phyloP scores from a whole-genome alignment of 352 stramenopile genomes.

The Phytophthora tentaculata region DNA sequence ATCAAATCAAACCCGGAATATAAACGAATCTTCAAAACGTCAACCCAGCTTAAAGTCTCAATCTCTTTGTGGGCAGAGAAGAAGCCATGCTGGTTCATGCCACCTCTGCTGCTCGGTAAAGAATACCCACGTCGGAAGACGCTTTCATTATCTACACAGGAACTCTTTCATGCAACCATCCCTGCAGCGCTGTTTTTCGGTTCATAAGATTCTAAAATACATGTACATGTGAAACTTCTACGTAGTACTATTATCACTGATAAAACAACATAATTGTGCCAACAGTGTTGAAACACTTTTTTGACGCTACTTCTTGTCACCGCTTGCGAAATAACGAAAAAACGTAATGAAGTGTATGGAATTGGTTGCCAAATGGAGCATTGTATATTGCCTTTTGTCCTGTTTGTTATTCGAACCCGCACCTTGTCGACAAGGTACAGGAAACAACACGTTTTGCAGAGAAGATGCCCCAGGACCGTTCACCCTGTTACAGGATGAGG shows the following conservation, averaged over 20 bases:
- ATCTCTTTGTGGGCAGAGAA: slow-evolving; percentile 34
- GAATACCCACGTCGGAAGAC: slow-evolving; percentile 25
- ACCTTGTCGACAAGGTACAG: slow-evolving; percentile 3
- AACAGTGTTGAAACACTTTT: no score
- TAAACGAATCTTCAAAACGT: slow-evolving; percentile 34
- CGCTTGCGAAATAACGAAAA: no score
- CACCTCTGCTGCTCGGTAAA: slow-evolving; percentile 6
- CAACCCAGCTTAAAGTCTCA: slow-evolving; percentile 22
- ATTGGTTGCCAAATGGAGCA: slow-evolving; percentile 41
- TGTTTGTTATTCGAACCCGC: slow-evolving; percentile 47
- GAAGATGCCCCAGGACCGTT: slow-evolving; percentile 29
- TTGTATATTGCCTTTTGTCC: slow-evolving; percentile 54
- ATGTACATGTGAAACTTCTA: no score
- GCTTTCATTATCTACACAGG: slow-evolving; percentile 15
- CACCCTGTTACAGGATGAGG: slow-evolving; percentile 22
- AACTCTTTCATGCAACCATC: neutral
- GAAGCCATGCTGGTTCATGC: slow-evolving; percentile 20
- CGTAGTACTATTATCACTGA: no score
- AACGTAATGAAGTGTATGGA: no score
- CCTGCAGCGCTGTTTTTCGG: neutral
- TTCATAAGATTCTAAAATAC: neutral
- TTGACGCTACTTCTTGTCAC: no score
- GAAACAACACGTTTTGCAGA: slow-evolving; percentile 41
- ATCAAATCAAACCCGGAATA: slow-evolving; percentile 30
- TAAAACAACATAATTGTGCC: no score